Evolutionary conservation across 495 filamentous ascomycete species (phyloP).

Genomic region (Hamigera avellanea): DNA sequence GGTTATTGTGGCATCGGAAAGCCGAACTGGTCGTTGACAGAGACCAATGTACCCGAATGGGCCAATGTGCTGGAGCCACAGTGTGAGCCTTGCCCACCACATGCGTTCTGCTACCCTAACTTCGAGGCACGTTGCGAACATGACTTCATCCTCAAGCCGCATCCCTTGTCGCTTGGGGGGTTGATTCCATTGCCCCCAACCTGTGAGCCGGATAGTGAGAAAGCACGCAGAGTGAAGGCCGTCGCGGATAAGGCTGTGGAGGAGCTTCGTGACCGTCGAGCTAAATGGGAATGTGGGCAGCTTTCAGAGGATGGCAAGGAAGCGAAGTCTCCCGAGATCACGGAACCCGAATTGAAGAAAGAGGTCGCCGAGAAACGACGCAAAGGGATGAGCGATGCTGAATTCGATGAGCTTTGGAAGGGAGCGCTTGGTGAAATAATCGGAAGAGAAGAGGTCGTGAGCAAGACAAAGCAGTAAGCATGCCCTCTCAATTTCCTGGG

Average conservation of each 20-base stretch:
- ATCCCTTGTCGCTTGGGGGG: slow-evolving; percentile 74
- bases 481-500: slow-evolving; percentile 7
- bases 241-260: slow-evolving; percentile 84
- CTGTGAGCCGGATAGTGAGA: slow-evolving; percentile 93
- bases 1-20: slow-evolving; percentile 88
- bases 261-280: slow-evolving; percentile 72
- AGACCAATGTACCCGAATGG: slow-evolving; percentile 55
- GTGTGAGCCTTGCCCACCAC: slow-evolving; percentile 85
- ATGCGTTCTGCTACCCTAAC: slow-evolving; percentile 77
- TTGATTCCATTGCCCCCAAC: slow-evolving; percentile 75
- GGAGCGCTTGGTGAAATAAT: slow-evolving; percentile 79
- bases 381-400: slow-evolving; percentile 67
- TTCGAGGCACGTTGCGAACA: slow-evolving; percentile 70
- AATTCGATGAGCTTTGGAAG: slow-evolving; percentile 89
- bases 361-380: slow-evolving; percentile 59
- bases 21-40: slow-evolving; percentile 40
- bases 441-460: slow-evolving; percentile 68
- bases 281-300: slow-evolving; percentile 84
- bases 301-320: slow-evolving; percentile 49
- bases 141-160: slow-evolving; percentile 75
- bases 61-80: slow-evolving; percentile 56
- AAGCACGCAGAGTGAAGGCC: slow-evolving; percentile 71
- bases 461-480: slow-evolving; percentile 67
- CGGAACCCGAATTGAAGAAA: slow-evolving; percentile 66
- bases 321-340: slow-evolving; percentile 50